Evolutionary conservation across 164 flowering plant genomes (phyloP).

Genomic region (Brasenia schreberi): DNA sequence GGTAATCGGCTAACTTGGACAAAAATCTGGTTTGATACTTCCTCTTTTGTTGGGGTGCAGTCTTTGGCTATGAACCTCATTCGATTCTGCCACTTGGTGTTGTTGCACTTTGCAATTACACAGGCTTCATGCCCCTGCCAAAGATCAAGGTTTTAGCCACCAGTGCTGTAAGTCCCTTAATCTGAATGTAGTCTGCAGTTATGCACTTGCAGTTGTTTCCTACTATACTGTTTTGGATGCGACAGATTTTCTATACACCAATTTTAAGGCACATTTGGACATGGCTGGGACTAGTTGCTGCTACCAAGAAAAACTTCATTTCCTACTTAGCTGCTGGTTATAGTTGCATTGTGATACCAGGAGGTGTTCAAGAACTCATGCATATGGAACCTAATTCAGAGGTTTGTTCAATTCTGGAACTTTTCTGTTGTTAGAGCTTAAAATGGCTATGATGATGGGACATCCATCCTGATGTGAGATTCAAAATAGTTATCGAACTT

Average conservation of each 20-base stretch:
- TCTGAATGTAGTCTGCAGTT: not conserved
- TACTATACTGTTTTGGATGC: not conserved
- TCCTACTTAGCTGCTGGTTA: conserved; percentile 69
- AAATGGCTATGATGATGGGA: not conserved
- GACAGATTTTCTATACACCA: conserved; percentile 83
- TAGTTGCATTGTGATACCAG: conserved; percentile 87
- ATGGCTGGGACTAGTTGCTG: conserved; percentile 80
- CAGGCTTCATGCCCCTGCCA: conserved; percentile 74
- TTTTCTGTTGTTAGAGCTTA: not conserved
- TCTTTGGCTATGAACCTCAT: conserved; percentile 92
- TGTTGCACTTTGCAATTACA: conserved; percentile 56
- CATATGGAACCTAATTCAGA: conserved; percentile 67
- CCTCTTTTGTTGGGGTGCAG: conserved; percentile 25
- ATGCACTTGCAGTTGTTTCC: not conserved
- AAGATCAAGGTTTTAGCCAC: conserved; percentile 88
- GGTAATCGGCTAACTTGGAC: too few relatives aligned
- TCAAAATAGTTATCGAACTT: not conserved
- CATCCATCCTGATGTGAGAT: not conserved
- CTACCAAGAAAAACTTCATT: conserved; percentile 55
- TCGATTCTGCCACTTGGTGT: conserved; percentile 91
- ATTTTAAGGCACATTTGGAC: conserved; percentile 92
- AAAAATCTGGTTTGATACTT: too few relatives aligned
- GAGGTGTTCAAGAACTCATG: conserved; percentile 80
- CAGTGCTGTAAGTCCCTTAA: conserved; percentile 50
- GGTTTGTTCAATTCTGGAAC: conserved; percentile 25